Percentiles rank a stretch among this genome's conserved stretches.
phyloP scores from a whole-genome alignment of 768 basidiomycete genomes.

The Boletus sp. region DNA sequence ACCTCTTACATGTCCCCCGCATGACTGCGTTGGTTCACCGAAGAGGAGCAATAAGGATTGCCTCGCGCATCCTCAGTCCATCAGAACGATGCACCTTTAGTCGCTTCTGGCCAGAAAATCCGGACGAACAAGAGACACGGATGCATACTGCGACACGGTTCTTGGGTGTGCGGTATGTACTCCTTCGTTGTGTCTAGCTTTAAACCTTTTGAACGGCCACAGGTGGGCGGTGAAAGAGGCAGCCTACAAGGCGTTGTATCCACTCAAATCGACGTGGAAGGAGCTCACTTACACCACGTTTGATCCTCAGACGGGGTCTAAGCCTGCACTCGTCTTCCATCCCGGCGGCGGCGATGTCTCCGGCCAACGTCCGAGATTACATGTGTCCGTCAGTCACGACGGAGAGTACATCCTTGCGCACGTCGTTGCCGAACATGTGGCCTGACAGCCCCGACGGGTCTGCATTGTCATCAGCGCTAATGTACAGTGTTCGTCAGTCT shows the following conservation, averaged over 20 bases:
- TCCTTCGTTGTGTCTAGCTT: not conserved
- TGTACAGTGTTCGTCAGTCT: constrained; percentile 15
- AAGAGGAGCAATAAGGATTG: constrained; percentile 44
- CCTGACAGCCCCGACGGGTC: not conserved
- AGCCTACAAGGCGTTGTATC: constrained; percentile 81
- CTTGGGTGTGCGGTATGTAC: constrained; percentile 65
- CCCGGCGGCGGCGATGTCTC: not conserved
- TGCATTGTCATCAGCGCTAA: not conserved
- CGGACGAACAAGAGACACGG: constrained; percentile 4
- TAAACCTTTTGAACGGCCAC: not conserved
- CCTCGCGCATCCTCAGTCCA: constrained; percentile 60
- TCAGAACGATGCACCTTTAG: constrained; percentile 38
- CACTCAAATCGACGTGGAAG: constrained; percentile 69
- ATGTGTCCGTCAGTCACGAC: constrained; percentile 80
- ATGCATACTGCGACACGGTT: constrained; percentile 38
- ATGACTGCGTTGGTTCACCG: constrained; percentile 53
- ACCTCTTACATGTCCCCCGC: constrained; percentile 68
- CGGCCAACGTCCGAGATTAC: constrained; percentile 33
- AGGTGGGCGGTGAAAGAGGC: constrained; percentile 89
- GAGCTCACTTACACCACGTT: constrained; percentile 52
- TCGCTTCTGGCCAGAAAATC: constrained; percentile 3
- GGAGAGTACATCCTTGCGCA: constrained; percentile 71
- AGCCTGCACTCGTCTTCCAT: constrained; percentile 41
- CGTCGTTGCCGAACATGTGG: constrained; percentile 52
- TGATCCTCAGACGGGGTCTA: constrained; percentile 32